Percentiles rank a stretch among this genome's conserved stretches.
phyloP scores from a whole-genome alignment of 352 stramenopile genomes.

The Globisporangium middletonii region DNA sequence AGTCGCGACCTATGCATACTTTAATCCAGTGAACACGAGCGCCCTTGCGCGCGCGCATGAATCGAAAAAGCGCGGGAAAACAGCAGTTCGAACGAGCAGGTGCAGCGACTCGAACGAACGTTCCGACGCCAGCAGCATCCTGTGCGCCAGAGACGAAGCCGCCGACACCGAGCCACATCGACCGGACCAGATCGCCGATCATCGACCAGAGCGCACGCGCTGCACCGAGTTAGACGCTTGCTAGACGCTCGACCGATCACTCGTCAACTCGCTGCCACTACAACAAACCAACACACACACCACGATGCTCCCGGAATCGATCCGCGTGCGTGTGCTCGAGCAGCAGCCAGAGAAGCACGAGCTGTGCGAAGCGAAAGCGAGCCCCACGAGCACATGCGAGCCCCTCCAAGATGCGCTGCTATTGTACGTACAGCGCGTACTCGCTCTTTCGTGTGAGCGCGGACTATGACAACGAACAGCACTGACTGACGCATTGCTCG shows the following conservation, averaged over 20 bases:
- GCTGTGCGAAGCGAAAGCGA: not conserved
- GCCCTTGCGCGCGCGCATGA: not conserved
- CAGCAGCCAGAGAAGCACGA: not conserved
- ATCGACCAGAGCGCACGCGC: not conserved
- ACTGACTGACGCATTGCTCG: not conserved
- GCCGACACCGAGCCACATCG: not conserved
- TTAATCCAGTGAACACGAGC: too few relatives aligned
- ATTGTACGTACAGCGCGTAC: too few relatives aligned
- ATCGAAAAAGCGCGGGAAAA: conserved; percentile 8
- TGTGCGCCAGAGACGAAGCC: not conserved
- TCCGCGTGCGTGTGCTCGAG: conserved; percentile 1
- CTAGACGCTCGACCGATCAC: not conserved
- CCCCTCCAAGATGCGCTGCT: not conserved
- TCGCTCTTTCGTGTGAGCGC: too few relatives aligned
- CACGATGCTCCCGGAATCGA: conserved; percentile 2
- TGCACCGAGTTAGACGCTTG: too few relatives aligned
- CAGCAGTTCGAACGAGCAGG: not conserved
- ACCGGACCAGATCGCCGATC: not conserved
- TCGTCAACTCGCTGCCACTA: not conserved
- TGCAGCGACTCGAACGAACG: not conserved
- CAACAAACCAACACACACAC: not conserved
- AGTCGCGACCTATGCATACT: too few relatives aligned
- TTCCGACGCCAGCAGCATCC: not conserved
- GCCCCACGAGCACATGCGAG: not conserved
- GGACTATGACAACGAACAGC: not conserved